Evolutionary conservation across 2,329 filamentous ascomycete genomes (phyloP).

Genomic region (Byssochlamys sp.): DNA sequence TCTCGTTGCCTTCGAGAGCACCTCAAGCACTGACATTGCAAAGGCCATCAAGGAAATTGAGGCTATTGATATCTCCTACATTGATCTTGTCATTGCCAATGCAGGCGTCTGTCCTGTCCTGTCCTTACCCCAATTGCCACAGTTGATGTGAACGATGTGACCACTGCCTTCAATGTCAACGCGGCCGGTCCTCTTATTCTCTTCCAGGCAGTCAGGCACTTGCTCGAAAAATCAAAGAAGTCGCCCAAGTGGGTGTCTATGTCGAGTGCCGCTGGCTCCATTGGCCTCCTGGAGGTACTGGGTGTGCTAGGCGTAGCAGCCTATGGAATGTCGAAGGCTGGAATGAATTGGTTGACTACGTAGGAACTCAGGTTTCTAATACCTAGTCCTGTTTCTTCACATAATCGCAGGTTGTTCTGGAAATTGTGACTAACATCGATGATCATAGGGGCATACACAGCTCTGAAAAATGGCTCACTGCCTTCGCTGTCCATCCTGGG

Average conservation of each 20-base stretch:
- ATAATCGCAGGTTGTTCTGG: background rate
- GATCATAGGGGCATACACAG: background rate
- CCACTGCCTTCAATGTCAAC: slow-evolving; percentile 24
- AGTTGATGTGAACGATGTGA: slow-evolving; percentile 10
- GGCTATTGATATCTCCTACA: slow-evolving; percentile 25
- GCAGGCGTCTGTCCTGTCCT: slow-evolving; percentile 31
- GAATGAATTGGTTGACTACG: background rate
- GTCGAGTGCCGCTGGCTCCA: slow-evolving; percentile 4
- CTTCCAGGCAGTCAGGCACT: slow-evolving; percentile 8
- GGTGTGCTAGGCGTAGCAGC: background rate
- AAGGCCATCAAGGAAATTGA: slow-evolving; percentile 24
- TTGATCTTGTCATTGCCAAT: slow-evolving; percentile 47
- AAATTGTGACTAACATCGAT: background rate
- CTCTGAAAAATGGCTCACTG: slow-evolving; percentile 6
- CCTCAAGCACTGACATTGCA: slow-evolving; percentile 23
- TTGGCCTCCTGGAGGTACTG: background rate
- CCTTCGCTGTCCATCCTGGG: slow-evolving; percentile 14
- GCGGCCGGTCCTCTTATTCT: slow-evolving; percentile 21
- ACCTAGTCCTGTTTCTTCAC: background rate
- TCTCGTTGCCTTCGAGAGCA: slow-evolving; percentile 36
- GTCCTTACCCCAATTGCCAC: slow-evolving; percentile 9
- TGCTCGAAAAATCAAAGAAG: slow-evolving; percentile 5
- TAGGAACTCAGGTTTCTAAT: background rate
- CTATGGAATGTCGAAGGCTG: background rate
- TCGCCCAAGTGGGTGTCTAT: slow-evolving; percentile 10